Percentiles rank a stretch among this genome's conserved stretches.
Conservation (phyloP, 2,329 filamentous ascomycete genomes). For the Cercospora canescens region DNA sequence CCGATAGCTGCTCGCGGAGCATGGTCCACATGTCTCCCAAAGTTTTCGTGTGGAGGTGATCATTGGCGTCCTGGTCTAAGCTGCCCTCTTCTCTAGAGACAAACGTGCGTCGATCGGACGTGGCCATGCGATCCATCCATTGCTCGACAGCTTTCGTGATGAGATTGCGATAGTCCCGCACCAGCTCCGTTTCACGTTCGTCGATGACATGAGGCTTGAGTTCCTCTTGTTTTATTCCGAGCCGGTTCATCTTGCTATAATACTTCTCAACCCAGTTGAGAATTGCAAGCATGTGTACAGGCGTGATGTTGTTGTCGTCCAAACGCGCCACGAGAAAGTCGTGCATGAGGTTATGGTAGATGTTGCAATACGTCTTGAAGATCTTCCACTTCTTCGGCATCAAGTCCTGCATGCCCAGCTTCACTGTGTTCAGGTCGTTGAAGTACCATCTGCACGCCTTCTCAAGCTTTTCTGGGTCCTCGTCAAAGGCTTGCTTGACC, state of each 20-base stretch:
- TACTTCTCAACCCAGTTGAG: slow-evolving; percentile 96
- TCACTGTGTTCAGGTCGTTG: slow-evolving; percentile 93
- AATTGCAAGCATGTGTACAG: slow-evolving; percentile 85
- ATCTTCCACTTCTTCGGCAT: slow-evolving; percentile 98
- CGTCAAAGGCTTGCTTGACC: slow-evolving; percentile 72
- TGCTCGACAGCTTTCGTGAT: slow-evolving; percentile 95
- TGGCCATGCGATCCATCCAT: slow-evolving; percentile 94
- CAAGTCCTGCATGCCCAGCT: slow-evolving; percentile 84
- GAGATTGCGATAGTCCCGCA: slow-evolving; percentile 89
- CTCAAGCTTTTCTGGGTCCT: slow-evolving; percentile 78
- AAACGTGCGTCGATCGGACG: slow-evolving; percentile 79
- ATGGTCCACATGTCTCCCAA: slow-evolving; percentile 96
- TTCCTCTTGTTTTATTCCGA: slow-evolving; percentile 75
- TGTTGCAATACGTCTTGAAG: slow-evolving; percentile 81
- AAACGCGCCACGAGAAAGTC: slow-evolving; percentile 83
- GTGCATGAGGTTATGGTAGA: slow-evolving; percentile 95
- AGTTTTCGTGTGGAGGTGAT: slow-evolving; percentile 88
- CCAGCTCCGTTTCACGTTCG: slow-evolving; percentile 83
- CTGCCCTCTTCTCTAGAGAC: slow-evolving; percentile 75
- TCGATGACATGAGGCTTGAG: slow-evolving; percentile 85
- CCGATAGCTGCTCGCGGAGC: slow-evolving; percentile 87
- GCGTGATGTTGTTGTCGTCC: slow-evolving; percentile 80
- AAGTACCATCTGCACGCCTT: slow-evolving; percentile 96
- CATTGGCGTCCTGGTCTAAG: slow-evolving; percentile 83
- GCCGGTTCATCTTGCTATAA: slow-evolving; percentile 90